Conservation (phyloP, 495 filamentous ascomycete genomes). For the Trichoderma parareesei region DNA sequence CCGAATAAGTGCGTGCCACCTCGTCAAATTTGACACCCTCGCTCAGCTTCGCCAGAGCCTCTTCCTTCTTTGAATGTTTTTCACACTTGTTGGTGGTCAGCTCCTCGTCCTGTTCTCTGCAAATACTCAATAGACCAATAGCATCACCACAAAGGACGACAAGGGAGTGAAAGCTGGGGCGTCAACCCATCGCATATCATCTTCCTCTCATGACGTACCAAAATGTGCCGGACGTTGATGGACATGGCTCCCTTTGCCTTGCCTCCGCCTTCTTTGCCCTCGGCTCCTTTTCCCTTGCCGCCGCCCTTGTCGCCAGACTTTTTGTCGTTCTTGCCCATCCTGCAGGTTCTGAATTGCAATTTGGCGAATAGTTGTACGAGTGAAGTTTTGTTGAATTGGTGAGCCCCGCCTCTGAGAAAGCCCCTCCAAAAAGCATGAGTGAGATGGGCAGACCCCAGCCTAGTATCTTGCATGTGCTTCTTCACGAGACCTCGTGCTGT, state of each 20-base stretch:
- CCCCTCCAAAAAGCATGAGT: slow-evolving; percentile 1
- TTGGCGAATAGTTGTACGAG: slow-evolving; percentile 11
- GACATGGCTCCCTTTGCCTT: slow-evolving; percentile 62
- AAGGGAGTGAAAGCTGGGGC: neutral
- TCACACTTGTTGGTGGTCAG: slow-evolving; percentile 51
- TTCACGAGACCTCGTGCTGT: neutral
- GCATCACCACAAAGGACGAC: neutral
- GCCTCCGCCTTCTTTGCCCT: slow-evolving; percentile 42
- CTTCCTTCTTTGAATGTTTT: slow-evolving; percentile 82
- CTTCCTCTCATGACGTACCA: slow-evolving; percentile 41
- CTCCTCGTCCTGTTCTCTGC: neutral
- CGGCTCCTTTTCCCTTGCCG: slow-evolving; percentile 37
- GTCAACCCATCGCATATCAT: neutral
- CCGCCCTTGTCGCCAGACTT: slow-evolving; percentile 42
- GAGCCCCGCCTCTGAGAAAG: neutral
- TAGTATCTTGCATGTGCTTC: neutral
- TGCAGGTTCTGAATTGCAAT: slow-evolving; percentile 3
- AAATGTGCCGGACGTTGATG: slow-evolving; percentile 84
- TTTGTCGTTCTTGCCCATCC: slow-evolving; percentile 21
- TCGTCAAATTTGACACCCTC: slow-evolving; percentile 79
- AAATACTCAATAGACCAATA: neutral
- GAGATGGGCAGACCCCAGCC: neutral
- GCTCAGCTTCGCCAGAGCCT: slow-evolving; percentile 68
- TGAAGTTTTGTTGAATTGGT: neutral
- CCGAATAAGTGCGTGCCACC: slow-evolving; percentile 77